phyloP scores from a whole-genome alignment of 2,329 filamentous ascomycete genomes.

The Penicillium digitatum region DNA sequence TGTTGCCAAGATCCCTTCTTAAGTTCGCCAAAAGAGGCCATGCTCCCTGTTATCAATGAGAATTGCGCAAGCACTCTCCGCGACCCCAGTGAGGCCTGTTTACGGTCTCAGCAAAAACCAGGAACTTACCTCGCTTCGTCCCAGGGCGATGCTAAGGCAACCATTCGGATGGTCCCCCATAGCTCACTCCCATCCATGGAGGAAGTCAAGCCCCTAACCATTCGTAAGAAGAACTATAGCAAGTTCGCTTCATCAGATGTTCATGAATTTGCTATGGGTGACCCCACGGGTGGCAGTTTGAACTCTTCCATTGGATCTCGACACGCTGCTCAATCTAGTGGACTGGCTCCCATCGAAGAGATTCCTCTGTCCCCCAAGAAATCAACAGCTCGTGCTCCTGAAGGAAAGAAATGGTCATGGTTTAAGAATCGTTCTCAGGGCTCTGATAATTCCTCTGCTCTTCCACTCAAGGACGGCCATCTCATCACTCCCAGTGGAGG shows the following conservation, averaged over 20 bases:
- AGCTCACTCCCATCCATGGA: conserved; percentile 47
- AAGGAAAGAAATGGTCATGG: conserved; percentile 47
- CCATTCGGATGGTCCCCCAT: conserved; percentile 56
- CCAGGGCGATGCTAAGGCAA: conserved; percentile 36
- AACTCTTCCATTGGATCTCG: conserved; percentile 25
- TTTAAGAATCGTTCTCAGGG: conserved; percentile 37
- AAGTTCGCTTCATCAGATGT: conserved; percentile 3
- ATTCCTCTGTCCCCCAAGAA: conserved; percentile 34
- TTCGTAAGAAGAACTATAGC: conserved; percentile 46
- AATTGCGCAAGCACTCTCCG: conserved; percentile 33
- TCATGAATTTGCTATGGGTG: not conserved
- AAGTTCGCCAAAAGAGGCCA: conserved; percentile 17
- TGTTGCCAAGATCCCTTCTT: conserved; percentile 18
- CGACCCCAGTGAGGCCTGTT: conserved; percentile 8
- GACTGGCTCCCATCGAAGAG: conserved; percentile 45
- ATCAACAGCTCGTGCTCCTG: conserved; percentile 17
- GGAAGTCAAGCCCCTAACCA: conserved; percentile 51
- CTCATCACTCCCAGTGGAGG: conserved; percentile 25
- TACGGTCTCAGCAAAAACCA: conserved; percentile 12
- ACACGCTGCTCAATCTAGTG: conserved; percentile 22
- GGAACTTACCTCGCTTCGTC: not conserved
- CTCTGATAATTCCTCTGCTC: conserved; percentile 21
- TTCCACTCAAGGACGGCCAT: conserved; percentile 22
- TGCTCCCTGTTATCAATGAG: conserved; percentile 52
- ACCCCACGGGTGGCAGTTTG: not conserved